phyloP scores from a whole-genome alignment of 2,329 filamentous ascomycete genomes.

The Penicillium paneum region DNA sequence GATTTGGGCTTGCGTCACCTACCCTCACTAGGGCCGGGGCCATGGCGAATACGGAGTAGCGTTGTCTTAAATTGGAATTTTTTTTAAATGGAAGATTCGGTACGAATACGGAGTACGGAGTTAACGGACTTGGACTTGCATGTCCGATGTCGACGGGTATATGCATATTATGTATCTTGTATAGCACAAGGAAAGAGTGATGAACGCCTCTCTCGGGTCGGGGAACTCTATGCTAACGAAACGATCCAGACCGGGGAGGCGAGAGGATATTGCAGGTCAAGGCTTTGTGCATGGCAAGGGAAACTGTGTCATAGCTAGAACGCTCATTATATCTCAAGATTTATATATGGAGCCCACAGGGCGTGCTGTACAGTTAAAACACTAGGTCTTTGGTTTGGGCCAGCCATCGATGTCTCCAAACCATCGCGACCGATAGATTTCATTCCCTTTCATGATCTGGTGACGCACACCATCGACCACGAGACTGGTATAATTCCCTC shows the following conservation, averaged over 20 bases:
- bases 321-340: neutral
- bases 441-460: conserved; percentile 22
- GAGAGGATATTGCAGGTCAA: neutral
- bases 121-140: too few relatives aligned
- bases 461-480: conserved; percentile 17
- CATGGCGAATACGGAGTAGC: too few relatives aligned
- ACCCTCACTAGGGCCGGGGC: too few relatives aligned
- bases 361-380: neutral
- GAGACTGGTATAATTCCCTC: conserved; percentile 23
- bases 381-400: conserved; percentile 20
- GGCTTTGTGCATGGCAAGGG: neutral
- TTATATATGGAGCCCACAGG: neutral
- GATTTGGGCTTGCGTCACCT: too few relatives aligned
- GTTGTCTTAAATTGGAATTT: too few relatives aligned
- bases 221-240: neutral
- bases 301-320: neutral
- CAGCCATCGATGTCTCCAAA: conserved; percentile 25
- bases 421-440: conserved; percentile 28
- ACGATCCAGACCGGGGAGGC: neutral
- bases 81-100: too few relatives aligned
- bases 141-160: too few relatives aligned
- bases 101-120: too few relatives aligned
- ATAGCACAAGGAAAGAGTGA: too few relatives aligned
- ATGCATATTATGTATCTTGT: too few relatives aligned
- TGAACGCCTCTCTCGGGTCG: neutral